Conservation (phyloP, 2,329 filamentous ascomycete species). For the Paecilomyces variotii region DNA sequence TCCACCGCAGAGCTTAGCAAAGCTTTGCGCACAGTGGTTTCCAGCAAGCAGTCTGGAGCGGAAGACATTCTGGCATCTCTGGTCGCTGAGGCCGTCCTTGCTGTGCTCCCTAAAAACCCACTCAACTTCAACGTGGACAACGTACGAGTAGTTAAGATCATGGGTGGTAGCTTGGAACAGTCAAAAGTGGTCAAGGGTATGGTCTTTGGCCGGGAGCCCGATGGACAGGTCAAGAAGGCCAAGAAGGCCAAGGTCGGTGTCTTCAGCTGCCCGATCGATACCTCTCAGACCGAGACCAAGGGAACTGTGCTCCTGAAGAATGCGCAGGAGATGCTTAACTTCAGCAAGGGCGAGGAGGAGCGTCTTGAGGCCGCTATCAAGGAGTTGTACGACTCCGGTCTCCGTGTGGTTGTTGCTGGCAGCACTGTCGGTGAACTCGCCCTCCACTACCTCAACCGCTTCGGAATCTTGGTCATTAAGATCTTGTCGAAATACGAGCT, state of each 20-base stretch:
- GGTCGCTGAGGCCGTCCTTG: slow-evolving; percentile 75
- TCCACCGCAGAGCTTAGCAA: slow-evolving; percentile 82
- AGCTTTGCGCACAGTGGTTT: slow-evolving; percentile 89
- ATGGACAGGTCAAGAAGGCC: slow-evolving; percentile 84
- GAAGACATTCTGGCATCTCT: slow-evolving; percentile 82
- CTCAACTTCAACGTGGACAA: slow-evolving; percentile 98
- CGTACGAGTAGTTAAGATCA: slow-evolving; percentile 97
- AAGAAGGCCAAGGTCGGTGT: slow-evolving; percentile 91
- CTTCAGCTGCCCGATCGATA: slow-evolving; percentile 93
- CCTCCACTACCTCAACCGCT: slow-evolving; percentile 95
- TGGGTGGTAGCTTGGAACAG: slow-evolving; percentile 93
- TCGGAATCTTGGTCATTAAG: slow-evolving; percentile 91
- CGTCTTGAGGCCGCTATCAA: slow-evolving; percentile 90
- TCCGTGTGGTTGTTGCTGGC: slow-evolving; percentile 86
- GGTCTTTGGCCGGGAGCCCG: slow-evolving; percentile 96
- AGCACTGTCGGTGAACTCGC: slow-evolving; percentile 93
- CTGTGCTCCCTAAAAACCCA: slow-evolving; percentile 92
- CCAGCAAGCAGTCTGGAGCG: slow-evolving; percentile 90
- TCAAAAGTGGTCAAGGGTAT: slow-evolving; percentile 94
- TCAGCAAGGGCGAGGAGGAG: slow-evolving; percentile 90
- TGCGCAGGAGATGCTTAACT: slow-evolving; percentile 97
- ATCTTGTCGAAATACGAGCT: slow-evolving; percentile 98
- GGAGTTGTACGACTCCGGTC: slow-evolving; percentile 86
- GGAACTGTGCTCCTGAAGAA: slow-evolving; percentile 95
- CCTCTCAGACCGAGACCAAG: slow-evolving; percentile 95